These are phyloP conservation scores for Lentinus tigrinus DNA, from an alignment of 768 basidiomycete species.

Conservation along the genomic window DNA sequence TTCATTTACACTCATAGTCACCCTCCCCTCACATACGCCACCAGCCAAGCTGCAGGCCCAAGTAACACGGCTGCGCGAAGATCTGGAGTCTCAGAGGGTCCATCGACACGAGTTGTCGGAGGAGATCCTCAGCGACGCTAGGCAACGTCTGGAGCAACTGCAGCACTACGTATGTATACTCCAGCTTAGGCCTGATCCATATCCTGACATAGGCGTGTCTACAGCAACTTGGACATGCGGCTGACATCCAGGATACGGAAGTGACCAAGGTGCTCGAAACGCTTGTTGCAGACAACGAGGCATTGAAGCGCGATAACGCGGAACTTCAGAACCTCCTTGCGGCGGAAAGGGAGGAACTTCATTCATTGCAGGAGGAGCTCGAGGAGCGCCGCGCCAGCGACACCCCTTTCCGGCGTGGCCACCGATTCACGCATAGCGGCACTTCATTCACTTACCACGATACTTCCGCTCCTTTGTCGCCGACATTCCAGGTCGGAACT, in stretches of 20 bases:
- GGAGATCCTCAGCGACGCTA: constrained; percentile 63
- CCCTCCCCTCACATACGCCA: background rate
- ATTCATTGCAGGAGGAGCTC: constrained; percentile 66
- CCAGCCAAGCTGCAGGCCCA: constrained; percentile 71
- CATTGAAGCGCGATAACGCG: constrained; percentile 74
- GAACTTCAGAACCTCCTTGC: constrained; percentile 74
- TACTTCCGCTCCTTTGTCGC: constrained; percentile 16
- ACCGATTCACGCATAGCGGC: constrained; percentile 22
- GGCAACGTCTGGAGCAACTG: constrained; percentile 58
- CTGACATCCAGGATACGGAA: constrained; percentile 49
- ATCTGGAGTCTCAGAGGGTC: constrained; percentile 58
- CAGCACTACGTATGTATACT: constrained; percentile 50
- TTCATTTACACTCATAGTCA: background rate
- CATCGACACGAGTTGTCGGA: constrained; percentile 67
- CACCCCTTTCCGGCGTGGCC: constrained; percentile 12
- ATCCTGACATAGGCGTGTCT: background rate
- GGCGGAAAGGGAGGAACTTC: constrained; percentile 76
- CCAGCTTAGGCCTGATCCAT: background rate
- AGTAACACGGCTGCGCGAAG: constrained; percentile 60
- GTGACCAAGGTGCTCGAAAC: constrained; percentile 72
- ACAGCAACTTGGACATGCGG: constrained; percentile 40
- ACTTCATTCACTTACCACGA: constrained; percentile 15
- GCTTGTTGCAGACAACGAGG: constrained; percentile 85
- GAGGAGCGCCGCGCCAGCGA: constrained; percentile 65
- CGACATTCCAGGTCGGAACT: constrained; percentile 26